Evolutionary conservation across 768 basidiomycete genomes (phyloP).

Genomic region (Mrakia frigida): DNA sequence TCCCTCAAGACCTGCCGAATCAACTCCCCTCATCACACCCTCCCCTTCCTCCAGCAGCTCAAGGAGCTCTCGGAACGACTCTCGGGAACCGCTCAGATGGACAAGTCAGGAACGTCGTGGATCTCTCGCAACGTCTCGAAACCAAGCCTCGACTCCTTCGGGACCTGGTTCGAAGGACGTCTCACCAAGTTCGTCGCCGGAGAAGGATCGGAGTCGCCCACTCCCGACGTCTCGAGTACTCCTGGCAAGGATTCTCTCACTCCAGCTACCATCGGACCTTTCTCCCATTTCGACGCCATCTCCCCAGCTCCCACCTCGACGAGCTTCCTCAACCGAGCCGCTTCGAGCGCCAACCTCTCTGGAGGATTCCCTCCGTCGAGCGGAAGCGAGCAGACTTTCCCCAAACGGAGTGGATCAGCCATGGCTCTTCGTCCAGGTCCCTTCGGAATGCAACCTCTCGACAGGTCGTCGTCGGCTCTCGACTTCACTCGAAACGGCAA

Average conservation of each 20-base stretch:
- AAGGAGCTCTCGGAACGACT: constrained; percentile 75
- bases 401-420: constrained; percentile 64
- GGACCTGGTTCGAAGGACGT: constrained; percentile 84
- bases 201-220: constrained; percentile 50
- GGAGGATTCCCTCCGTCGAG: constrained; percentile 26
- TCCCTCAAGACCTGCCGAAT: constrained; percentile 52
- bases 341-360: constrained; percentile 38
- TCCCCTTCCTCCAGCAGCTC: constrained; percentile 63
- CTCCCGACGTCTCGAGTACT: background rate
- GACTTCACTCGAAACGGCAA: constrained; percentile 56
- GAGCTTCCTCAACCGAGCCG: constrained; percentile 36
- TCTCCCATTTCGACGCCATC: constrained; percentile 88
- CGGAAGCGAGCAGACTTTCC: constrained; percentile 45
- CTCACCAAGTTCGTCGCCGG: constrained; percentile 94
- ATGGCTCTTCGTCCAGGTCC: constrained; percentile 55
- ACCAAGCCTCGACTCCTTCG: constrained; percentile 84
- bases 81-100: constrained; percentile 62
- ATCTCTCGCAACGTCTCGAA: constrained; percentile 78
- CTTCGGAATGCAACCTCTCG: constrained; percentile 49
- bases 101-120: constrained; percentile 72
- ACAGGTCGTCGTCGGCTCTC: constrained; percentile 72
- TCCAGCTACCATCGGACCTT: constrained; percentile 60
- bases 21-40: constrained; percentile 57
- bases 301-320: constrained; percentile 56
- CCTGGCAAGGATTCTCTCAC: background rate